These are phyloP conservation scores for Talaromyces adpressus DNA, from an alignment of 495 filamentous ascomycete genomes.

Conservation along the genomic window DNA sequence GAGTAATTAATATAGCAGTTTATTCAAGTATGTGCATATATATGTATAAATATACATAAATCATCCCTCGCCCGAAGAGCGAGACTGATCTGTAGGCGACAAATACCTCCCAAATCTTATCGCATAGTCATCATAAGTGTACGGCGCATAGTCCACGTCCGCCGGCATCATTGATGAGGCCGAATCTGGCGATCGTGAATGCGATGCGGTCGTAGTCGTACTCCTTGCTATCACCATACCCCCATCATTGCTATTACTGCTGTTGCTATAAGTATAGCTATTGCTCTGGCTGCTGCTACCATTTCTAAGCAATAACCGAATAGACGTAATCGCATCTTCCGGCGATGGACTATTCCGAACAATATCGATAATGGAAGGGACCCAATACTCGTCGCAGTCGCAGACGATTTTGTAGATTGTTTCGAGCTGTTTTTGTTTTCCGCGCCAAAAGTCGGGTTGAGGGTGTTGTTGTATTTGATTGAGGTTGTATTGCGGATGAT, in stretches of 20 bases:
- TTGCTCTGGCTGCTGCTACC: not conserved
- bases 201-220: not conserved
- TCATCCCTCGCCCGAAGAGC: not conserved
- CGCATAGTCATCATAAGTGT: not conserved
- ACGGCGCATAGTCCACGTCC: not conserved
- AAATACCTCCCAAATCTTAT: not conserved
- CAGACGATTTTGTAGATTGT: conserved; percentile 24
- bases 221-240: not conserved
- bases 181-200: not conserved
- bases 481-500: not conserved
- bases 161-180: not conserved
- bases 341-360: conserved; percentile 24
- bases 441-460: conserved; percentile 11
- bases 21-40: not conserved
- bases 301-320: conserved; percentile 20
- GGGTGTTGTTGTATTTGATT: conserved; percentile 6
- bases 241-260: not conserved
- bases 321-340: conserved; percentile 27
- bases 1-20: not conserved
- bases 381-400: conserved; percentile 22
- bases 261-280: not conserved
- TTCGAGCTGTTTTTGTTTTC: conserved; percentile 22
- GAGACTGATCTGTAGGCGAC: not conserved
- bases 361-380: conserved; percentile 23
- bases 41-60: not conserved